Evolutionary conservation across 306 rosid genomes (phyloP), one percentile per base, ranked within the genome.

Genomic region (Castanea crenata): DNA sequence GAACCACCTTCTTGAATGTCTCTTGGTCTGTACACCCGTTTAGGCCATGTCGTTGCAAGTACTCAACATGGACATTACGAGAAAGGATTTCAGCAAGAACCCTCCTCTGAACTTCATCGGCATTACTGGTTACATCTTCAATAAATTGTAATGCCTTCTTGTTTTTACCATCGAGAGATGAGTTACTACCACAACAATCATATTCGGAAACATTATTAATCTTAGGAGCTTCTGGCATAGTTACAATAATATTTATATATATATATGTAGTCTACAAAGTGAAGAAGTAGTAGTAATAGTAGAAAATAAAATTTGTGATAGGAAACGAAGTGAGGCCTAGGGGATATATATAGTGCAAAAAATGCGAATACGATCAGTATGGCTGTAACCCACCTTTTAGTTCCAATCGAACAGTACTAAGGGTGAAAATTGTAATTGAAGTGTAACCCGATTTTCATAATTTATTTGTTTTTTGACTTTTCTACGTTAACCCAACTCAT

Each of bases 21-120:
- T 85, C 77, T 68, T 74, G 74, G 52, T 88, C 87, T 1, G 71
- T 78, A 55, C 13, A 44, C 2, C 88, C 89, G 29, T 81, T 35
- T 7, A 88, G 85, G 74, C 89, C 86, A 69, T 88, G 88, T 4
- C 83, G 76, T 63, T 82, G 77, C 35, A 88, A 76, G 86, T 90
- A 90, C 85, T 90, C 92, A 61, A 74, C 91, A 2, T 29, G 41
- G 64, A 92, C 83, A 62, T 54, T 88, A n/a, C 78, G 71, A 20
- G 83, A 76, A 44, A 90, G 92, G 79, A 90, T 90, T 78, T 88
- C 91, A 19, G 73, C 64, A 2, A 90, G 85, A 74, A 88, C 88
- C 44, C 69, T 69, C 69, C 46, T 38, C 34, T 90, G 94, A 69
- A 87, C 62, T 81, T 83, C 80, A 75, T 80, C 87, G 6, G 92